phyloP scores from a whole-genome alignment of 1,139 yeast genomes.

The Kurtzmaniella quercitrusa region DNA sequence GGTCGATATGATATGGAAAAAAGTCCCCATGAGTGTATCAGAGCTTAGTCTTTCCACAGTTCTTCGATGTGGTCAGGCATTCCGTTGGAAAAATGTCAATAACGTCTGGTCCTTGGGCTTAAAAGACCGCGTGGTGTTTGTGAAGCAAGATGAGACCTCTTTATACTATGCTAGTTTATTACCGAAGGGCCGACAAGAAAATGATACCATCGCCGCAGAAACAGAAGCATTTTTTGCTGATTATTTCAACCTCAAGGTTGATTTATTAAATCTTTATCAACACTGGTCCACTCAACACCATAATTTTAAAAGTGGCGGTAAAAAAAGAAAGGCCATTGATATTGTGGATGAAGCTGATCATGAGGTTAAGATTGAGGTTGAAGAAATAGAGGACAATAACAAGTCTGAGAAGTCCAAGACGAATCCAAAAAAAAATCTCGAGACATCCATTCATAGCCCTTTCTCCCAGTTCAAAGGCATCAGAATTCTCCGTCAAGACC shows the following conservation, averaged over 20 bases:
- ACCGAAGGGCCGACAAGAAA: slow-evolving; percentile 7
- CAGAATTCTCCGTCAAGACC: slow-evolving; percentile 84
- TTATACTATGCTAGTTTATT: slow-evolving; percentile 31
- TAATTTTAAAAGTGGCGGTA: slow-evolving; percentile 32
- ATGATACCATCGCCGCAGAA: slow-evolving; percentile 16
- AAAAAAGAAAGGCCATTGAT: slow-evolving; percentile 12
- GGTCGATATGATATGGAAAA: slow-evolving; percentile 24
- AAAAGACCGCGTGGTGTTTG: slow-evolving; percentile 44
- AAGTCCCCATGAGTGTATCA: slow-evolving; percentile 17
- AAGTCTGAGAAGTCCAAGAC: too few species aligned
- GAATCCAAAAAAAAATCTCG: too few species aligned
- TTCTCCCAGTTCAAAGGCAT: slow-evolving; percentile 60
- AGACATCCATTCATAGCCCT: slow-evolving; percentile 15
- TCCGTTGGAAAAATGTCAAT: slow-evolving; percentile 62
- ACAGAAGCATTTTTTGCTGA: slow-evolving; percentile 50
- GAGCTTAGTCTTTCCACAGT: slow-evolving; percentile 69
- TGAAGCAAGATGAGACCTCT: slow-evolving; percentile 42
- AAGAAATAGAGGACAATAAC: background rate
- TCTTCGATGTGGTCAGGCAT: slow-evolving; percentile 85
- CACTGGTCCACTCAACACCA: slow-evolving; percentile 61
- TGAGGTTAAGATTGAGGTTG: background rate
- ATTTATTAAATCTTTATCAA: slow-evolving; percentile 48
- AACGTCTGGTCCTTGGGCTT: slow-evolving; percentile 60
- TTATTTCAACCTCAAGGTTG: slow-evolving; percentile 66
- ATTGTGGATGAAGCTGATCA: background rate